These are phyloP conservation scores for Cyberlindnera suaveolens DNA, from an alignment of 805 yeast species.

Conservation along the genomic window DNA sequence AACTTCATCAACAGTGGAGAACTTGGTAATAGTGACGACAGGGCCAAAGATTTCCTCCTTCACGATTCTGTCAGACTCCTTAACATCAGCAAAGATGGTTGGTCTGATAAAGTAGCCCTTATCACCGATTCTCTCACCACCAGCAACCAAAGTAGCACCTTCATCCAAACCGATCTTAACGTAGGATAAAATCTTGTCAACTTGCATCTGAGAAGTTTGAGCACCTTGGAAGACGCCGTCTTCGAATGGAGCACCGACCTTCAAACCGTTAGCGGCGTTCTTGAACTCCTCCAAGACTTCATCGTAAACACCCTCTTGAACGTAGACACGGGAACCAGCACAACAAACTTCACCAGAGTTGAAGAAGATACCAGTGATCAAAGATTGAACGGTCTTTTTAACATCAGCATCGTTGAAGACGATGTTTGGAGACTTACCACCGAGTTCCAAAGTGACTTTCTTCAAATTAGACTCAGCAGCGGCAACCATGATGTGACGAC, in stretches of 20 bases:
- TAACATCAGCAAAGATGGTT: slow-evolving; percentile 68
- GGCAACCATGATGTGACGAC: slow-evolving; percentile 71
- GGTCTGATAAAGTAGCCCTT: slow-evolving; percentile 70
- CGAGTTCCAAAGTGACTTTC: slow-evolving; percentile 89
- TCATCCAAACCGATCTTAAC: slow-evolving; percentile 73
- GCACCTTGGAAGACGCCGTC: slow-evolving; percentile 84
- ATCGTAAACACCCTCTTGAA: slow-evolving; percentile 82
- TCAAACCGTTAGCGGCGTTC: slow-evolving; percentile 44
- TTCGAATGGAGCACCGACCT: slow-evolving; percentile 82
- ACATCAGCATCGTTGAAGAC: slow-evolving; percentile 83
- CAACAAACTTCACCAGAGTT: slow-evolving; percentile 96
- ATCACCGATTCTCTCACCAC: slow-evolving; percentile 57
- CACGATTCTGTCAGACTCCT: slow-evolving; percentile 60
- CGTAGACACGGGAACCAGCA: slow-evolving; percentile 88
- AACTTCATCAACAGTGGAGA: slow-evolving; percentile 77
- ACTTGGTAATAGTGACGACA: slow-evolving; percentile 78
- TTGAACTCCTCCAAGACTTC: slow-evolving; percentile 58
- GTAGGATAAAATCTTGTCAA: slow-evolving; percentile 69
- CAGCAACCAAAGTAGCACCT: slow-evolving; percentile 73
- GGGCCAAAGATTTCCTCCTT: slow-evolving; percentile 89
- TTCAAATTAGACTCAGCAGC: slow-evolving; percentile 80
- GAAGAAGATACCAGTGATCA: slow-evolving; percentile 79
- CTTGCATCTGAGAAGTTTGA: slow-evolving; percentile 77
- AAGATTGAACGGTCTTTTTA: slow-evolving; percentile 67
- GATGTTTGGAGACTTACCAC: slow-evolving; percentile 94